A percentile compares a stretch with the other conserved stretches of the same genome.
Evolutionary conservation across 306 rosid genomes (phyloP).

Genomic region (Cyclanthera cordifolia): DNA sequence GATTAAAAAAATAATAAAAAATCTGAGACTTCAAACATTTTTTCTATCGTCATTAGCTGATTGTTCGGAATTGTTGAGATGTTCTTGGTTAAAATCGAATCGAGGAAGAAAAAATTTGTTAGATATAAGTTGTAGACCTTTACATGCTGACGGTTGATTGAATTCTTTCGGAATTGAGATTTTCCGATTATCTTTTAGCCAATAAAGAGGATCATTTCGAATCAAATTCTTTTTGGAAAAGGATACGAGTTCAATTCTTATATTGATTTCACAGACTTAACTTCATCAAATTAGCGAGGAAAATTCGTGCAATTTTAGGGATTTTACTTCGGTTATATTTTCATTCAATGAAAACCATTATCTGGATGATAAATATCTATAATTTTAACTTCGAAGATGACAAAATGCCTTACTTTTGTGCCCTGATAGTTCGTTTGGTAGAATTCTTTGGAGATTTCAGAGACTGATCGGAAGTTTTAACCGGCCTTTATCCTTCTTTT

Average conservation of each 20-base stretch:
- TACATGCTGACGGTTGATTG: not conserved
- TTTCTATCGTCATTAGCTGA: constrained; percentile 1
- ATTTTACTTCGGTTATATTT: not conserved
- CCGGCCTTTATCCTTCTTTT: not conserved
- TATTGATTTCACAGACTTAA: not conserved
- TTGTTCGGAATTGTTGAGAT: not conserved
- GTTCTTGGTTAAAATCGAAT: constrained; percentile 9
- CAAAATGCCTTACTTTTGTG: not conserved
- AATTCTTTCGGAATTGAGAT: not conserved
- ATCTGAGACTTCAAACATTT: not conserved
- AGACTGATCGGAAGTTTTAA: not conserved
- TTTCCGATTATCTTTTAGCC: constrained; percentile 8
- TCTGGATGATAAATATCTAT: not conserved
- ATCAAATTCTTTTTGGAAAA: not conserved
- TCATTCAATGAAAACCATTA: not conserved
- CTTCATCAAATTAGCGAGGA: not conserved
- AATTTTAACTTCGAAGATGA: not conserved
- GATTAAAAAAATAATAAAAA: too few species aligned
- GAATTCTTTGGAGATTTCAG: not conserved
- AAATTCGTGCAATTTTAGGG: not conserved
- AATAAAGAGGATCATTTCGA: not conserved
- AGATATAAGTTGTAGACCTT: not conserved
- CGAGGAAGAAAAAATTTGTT: not conserved
- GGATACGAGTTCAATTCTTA: not conserved
- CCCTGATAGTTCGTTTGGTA: not conserved